Evolutionary conservation across 73 alveolate species (phyloP).

Genomic region (Paramecium pentaurelia): DNA sequence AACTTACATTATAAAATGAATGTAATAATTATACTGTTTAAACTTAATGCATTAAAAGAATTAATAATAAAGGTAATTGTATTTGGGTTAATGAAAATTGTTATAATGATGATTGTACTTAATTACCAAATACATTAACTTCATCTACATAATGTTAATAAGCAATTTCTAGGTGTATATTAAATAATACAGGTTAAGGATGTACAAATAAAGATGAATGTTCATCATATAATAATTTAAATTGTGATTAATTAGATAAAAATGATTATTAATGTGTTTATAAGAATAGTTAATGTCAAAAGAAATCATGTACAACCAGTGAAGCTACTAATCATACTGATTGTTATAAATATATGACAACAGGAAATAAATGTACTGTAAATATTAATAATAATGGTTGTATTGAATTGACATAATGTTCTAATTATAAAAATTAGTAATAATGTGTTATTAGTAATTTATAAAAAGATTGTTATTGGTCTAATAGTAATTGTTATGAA

Average conservation of each 20-base stretch:
- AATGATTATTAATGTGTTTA: background rate
- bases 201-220: background rate
- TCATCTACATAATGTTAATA: background rate
- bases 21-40: background rate
- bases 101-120: background rate
- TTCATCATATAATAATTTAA: background rate
- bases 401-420: background rate
- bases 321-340: background rate
- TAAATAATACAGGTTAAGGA: background rate
- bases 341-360: background rate
- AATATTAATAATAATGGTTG: background rate
- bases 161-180: background rate
- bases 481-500: background rate
- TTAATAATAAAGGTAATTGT: background rate
- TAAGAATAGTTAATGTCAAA: background rate
- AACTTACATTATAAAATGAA: background rate
- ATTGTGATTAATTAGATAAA: background rate
- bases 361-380: background rate
- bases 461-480: background rate
- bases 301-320: background rate
- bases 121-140: background rate
- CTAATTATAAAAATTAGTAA: background rate
- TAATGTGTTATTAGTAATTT: background rate
- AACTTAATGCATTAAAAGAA: background rate
- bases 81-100: background rate